Conservation (phyloP, 305 asterid genomes). For the Solanum hybrid region DNA sequence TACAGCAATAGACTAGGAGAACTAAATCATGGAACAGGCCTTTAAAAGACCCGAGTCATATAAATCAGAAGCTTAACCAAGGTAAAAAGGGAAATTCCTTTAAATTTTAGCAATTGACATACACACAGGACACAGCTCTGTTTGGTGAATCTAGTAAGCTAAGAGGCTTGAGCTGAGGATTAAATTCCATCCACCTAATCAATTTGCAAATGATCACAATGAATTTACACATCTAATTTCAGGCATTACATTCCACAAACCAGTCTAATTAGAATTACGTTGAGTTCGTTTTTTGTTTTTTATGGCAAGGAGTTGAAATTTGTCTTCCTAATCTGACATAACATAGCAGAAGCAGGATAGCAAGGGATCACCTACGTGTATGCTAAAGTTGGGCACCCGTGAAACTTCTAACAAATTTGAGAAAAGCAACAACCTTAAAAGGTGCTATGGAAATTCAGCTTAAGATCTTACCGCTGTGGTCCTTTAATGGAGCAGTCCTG, state of each 20-base stretch:
- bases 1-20: not conserved
- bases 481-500: slow-evolving; percentile 20
- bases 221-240: not conserved
- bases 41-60: not conserved
- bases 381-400: not conserved
- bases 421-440: not conserved
- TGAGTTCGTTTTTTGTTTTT: not conserved
- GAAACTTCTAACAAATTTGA: not conserved
- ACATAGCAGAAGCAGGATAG: not conserved
- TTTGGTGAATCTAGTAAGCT: not conserved
- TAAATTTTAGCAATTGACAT: not conserved
- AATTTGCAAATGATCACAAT: not conserved
- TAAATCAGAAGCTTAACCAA: not conserved
- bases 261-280: not conserved
- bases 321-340: not conserved
- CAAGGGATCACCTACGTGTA: not conserved
- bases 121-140: not conserved
- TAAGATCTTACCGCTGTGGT: slow-evolving; percentile 36
- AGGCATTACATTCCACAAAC: not conserved
- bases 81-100: not conserved
- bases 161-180: not conserved
- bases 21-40: not conserved
- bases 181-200: not conserved
- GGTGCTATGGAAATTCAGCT: not conserved
- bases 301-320: not conserved